These are phyloP conservation scores for Panaeolus papilionaceus DNA, from an alignment of 768 basidiomycete species.

Conservation along the genomic window DNA sequence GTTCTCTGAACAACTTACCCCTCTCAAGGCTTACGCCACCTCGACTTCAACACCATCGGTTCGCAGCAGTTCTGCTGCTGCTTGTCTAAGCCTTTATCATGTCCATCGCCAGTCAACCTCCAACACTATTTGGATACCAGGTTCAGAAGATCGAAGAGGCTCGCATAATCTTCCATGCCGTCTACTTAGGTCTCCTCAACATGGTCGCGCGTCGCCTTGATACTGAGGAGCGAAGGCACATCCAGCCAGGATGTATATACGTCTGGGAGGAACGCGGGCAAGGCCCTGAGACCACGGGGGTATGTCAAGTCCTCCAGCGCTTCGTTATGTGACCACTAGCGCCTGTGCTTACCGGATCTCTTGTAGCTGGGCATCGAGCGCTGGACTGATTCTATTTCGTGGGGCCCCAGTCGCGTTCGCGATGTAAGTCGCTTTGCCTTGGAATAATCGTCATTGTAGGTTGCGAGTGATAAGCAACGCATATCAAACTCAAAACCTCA, in stretches of 20 bases:
- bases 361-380: constrained; percentile 75
- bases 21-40: not conserved
- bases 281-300: constrained; percentile 69
- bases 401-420: constrained; percentile 81
- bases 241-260: constrained; percentile 75
- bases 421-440: constrained; percentile 54
- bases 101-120: constrained; percentile 57
- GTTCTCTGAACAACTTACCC: not conserved
- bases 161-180: constrained; percentile 78
- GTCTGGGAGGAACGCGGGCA: constrained; percentile 86
- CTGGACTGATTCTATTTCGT: constrained; percentile 82
- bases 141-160: constrained; percentile 72
- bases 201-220: constrained; percentile 78
- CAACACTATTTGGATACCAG: constrained; percentile 70
- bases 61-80: constrained; percentile 4
- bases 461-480: not conserved
- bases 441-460: not conserved
- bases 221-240: constrained; percentile 74
- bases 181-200: constrained; percentile 58
- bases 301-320: constrained; percentile 33
- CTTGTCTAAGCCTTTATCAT: constrained; percentile 8
- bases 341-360: constrained; percentile 12
- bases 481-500: constrained; percentile 19
- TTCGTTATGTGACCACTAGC: not conserved
- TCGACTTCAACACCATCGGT: not conserved